A percentile compares a stretch with the other conserved stretches of the same genome.
Evolutionary conservation across 495 filamentous ascomycete species (phyloP).

Genomic region (Talaromyces proteolyticus): DNA sequence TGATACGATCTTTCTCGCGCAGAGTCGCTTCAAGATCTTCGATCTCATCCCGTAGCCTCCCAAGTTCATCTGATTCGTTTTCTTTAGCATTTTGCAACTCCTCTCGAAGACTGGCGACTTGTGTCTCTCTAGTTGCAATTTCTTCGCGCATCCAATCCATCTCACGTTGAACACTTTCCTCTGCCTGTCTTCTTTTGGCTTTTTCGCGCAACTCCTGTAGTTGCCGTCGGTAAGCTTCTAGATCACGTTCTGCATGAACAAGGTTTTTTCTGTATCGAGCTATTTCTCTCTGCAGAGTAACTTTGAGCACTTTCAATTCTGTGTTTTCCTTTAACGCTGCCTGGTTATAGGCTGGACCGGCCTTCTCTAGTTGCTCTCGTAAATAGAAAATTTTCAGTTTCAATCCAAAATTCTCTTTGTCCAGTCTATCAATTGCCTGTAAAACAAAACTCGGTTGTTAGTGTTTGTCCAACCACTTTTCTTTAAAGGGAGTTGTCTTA

Average conservation of each 20-base stretch:
- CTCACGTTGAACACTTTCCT: conserved; percentile 57
- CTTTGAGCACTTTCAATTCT: conserved; percentile 84
- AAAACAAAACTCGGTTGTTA: neutral
- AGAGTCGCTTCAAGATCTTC: conserved; percentile 62
- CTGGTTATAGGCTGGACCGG: conserved; percentile 82
- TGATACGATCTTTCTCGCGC: conserved; percentile 56
- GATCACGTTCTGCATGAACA: conserved; percentile 67
- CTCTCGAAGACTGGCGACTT: conserved; percentile 40
- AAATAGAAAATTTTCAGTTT: conserved; percentile 97
- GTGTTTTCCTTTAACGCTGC: conserved; percentile 88
- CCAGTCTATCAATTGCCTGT: conserved; percentile 82
- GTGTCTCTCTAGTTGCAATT: conserved; percentile 48
- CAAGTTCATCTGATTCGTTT: conserved; percentile 45
- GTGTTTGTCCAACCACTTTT: neutral
- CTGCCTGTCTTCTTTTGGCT: conserved; percentile 64
- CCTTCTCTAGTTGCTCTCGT: conserved; percentile 77
- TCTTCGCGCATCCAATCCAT: conserved; percentile 55
- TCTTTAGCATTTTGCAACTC: conserved; percentile 39
- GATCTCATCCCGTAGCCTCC: conserved; percentile 61
- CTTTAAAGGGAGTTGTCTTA: neutral
- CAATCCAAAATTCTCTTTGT: conserved; percentile 92
- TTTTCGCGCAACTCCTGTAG: conserved; percentile 74
- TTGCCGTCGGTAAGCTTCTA: conserved; percentile 72
- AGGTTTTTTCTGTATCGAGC: conserved; percentile 76
- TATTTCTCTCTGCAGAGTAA: conserved; percentile 83